Conservation (phyloP, 495 filamentous ascomycete genomes). For the Daldinia decipiens region DNA sequence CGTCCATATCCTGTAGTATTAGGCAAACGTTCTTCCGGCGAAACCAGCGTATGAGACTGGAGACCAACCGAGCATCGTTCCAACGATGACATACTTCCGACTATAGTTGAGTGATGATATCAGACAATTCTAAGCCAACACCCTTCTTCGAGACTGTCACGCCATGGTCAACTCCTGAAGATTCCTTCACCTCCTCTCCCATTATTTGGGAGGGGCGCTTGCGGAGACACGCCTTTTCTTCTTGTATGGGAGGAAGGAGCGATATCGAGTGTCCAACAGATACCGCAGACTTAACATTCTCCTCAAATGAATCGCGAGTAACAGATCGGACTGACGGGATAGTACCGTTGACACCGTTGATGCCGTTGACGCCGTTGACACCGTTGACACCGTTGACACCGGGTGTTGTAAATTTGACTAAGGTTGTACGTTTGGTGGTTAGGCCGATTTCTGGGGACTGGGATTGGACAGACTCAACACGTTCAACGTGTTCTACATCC, state of each 20-base stretch:
- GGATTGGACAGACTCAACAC: neutral
- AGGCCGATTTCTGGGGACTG: neutral
- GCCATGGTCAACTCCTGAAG: constrained; percentile 58
- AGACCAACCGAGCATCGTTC: neutral
- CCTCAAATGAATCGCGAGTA: neutral
- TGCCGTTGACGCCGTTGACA: too few species aligned
- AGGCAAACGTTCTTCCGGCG: neutral
- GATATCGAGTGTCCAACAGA: constrained; percentile 29
- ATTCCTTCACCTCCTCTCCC: constrained; percentile 25
- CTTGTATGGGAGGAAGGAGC: constrained; percentile 30
- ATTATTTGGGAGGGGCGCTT: constrained; percentile 17
- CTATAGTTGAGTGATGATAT: constrained; percentile 59
- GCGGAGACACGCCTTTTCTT: constrained; percentile 36
- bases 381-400: neutral
- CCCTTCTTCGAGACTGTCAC: constrained; percentile 70
- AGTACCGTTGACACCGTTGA: neutral
- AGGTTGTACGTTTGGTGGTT: neutral
- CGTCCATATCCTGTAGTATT: neutral
- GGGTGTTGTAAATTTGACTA: neutral
- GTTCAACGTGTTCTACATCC: neutral
- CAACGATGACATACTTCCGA: constrained; percentile 7
- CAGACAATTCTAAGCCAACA: constrained; percentile 60
- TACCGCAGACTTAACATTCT: neutral
- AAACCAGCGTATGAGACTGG: neutral
- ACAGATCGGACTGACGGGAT: neutral